Conservation (phyloP, 2,329 filamentous ascomycete species). For the Xenosphaeropsis pyriputrescens region DNA sequence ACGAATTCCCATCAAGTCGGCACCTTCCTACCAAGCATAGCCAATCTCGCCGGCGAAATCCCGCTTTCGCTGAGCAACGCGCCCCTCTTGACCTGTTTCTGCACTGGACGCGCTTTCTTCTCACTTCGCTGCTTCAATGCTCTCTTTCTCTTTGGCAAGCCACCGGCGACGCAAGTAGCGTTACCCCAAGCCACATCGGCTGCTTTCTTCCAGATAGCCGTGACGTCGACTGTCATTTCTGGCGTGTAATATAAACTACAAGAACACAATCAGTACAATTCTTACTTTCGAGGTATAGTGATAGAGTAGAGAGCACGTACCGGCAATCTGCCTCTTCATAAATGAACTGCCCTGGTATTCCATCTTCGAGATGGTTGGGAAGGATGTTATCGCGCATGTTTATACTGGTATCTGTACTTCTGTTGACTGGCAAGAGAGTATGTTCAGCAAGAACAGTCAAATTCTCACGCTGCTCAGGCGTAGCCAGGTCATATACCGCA, state of each 20-base stretch:
- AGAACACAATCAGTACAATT: no score
- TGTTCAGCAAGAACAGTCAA: constrained; percentile 3
- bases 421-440: constrained; percentile 6
- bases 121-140: no score
- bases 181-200: constrained; percentile 24
- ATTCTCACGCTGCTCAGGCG: neutral
- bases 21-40: no score
- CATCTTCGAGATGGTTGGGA: constrained; percentile 15
- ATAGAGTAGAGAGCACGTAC: no score
- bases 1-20: no score
- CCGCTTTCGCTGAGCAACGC: no score
- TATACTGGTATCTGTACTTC: constrained; percentile 18
- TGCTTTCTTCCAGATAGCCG: constrained; percentile 33
- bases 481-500: constrained; percentile 3
- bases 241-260: constrained; percentile 39
- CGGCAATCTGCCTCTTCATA: constrained; percentile 43
- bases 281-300: no score
- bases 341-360: constrained; percentile 40
- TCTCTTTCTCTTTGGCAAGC: neutral
- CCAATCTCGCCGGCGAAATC: no score
- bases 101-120: no score
- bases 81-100: no score
- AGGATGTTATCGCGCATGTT: constrained; percentile 25
- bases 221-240: constrained; percentile 33
- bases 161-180: constrained; percentile 17